These are phyloP conservation scores for Neurospora sp. DNA, from an alignment of 495 filamentous ascomycete genomes.

Conservation along the genomic window DNA sequence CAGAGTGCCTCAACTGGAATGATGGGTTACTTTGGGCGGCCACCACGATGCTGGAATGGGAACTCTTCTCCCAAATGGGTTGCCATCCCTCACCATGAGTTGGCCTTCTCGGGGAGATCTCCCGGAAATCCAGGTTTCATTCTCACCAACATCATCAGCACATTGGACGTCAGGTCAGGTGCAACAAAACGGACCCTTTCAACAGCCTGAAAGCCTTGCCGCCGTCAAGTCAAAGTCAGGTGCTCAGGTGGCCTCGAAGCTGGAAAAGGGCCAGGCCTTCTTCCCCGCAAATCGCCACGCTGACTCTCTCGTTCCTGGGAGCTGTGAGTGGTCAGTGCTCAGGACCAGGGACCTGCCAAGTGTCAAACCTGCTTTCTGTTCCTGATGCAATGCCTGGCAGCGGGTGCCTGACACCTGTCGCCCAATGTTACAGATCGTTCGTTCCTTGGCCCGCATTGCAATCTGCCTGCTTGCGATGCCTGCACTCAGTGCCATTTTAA, in stretches of 20 bases:
- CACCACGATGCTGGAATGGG: constrained; percentile 9
- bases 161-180: constrained; percentile 12
- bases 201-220: constrained; percentile 19
- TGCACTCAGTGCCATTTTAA: not conserved
- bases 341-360: not conserved
- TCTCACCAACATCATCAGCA: not conserved
- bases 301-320: not conserved
- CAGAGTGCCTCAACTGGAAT: constrained; percentile 16
- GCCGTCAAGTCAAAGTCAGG: constrained; percentile 19
- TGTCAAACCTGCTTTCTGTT: not conserved
- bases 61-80: constrained; percentile 10
- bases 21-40: constrained; percentile 7
- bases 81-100: not conserved
- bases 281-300: constrained; percentile 26
- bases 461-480: constrained; percentile 2
- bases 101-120: constrained; percentile 17
- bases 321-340: not conserved
- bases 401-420: not conserved
- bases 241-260: constrained; percentile 5
- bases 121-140: constrained; percentile 5
- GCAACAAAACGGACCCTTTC: not conserved
- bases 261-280: constrained; percentile 9
- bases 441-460: constrained; percentile 10
- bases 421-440: constrained; percentile 5
- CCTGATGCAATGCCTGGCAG: not conserved